Percentiles rank a stretch among this genome's conserved stretches.
These are phyloP conservation scores for Tephrocybe sp. DNA, from an alignment of 768 basidiomycete species.

Conservation along the genomic window DNA sequence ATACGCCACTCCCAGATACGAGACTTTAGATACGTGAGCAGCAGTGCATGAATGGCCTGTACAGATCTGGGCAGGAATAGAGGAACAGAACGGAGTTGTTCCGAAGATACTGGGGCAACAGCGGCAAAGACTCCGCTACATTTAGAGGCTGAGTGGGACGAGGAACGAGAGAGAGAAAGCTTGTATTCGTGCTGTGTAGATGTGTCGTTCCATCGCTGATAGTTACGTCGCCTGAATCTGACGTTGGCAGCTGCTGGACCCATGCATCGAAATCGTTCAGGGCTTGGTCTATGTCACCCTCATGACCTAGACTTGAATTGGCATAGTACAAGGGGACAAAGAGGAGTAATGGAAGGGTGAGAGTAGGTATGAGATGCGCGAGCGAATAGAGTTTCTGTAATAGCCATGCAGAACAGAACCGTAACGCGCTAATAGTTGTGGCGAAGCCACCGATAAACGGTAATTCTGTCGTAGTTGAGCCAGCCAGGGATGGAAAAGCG, in stretches of 20 bases:
- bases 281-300: not conserved
- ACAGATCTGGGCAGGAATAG: too few relatives aligned
- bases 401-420: too few relatives aligned
- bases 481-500: not conserved
- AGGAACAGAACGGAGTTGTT: too few relatives aligned
- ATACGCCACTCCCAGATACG: too few relatives aligned
- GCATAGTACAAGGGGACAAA: not conserved
- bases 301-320: not conserved
- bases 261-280: not conserved
- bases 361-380: not conserved
- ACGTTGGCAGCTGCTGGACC: not conserved
- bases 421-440: too few relatives aligned
- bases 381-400: too few relatives aligned
- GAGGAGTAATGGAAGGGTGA: not conserved
- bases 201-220: not conserved
- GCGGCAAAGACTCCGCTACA: too few relatives aligned
- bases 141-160: not conserved
- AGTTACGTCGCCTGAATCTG: too few relatives aligned
- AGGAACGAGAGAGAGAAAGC: not conserved
- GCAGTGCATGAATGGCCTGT: too few relatives aligned
- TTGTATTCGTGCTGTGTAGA: not conserved
- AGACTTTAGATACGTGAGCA: too few relatives aligned
- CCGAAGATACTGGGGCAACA: too few relatives aligned
- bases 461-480: not conserved
- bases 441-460: too few relatives aligned